A percentile compares a stretch with the other conserved stretches of the same genome.
Evolutionary conservation across 768 basidiomycete genomes (phyloP).

Genomic region (Sutorius australiensis): DNA sequence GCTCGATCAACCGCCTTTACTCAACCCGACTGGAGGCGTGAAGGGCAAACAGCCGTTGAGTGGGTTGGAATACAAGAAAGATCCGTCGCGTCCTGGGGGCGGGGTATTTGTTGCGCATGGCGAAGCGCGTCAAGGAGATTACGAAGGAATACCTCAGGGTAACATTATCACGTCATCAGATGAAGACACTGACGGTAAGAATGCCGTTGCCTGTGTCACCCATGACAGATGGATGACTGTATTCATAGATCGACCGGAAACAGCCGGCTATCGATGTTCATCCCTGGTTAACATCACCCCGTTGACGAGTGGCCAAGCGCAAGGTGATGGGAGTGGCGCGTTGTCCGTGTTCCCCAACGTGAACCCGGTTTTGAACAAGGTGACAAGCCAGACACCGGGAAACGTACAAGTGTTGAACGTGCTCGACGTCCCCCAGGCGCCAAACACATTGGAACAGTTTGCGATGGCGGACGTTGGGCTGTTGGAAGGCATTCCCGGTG

Average conservation of each 20-base stretch:
- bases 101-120: constrained; percentile 75
- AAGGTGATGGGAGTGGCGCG: constrained; percentile 25
- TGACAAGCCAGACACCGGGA: constrained; percentile 32
- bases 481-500: constrained; percentile 74
- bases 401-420: constrained; percentile 78
- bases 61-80: constrained; percentile 70
- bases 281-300: constrained; percentile 59
- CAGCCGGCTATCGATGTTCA: constrained; percentile 21
- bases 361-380: constrained; percentile 71
- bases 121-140: constrained; percentile 42
- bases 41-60: constrained; percentile 50
- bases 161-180: constrained; percentile 50
- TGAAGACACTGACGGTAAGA: constrained; percentile 51
- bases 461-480: constrained; percentile 65
- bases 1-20: constrained; percentile 53
- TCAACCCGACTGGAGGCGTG: constrained; percentile 79
- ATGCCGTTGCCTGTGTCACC: constrained; percentile 15
- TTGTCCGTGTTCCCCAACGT: constrained; percentile 47
- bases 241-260: constrained; percentile 15
- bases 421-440: constrained; percentile 57
- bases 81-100: constrained; percentile 77
- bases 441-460: constrained; percentile 56
- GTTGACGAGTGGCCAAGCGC: constrained; percentile 32
- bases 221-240: constrained; percentile 1
- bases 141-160: constrained; percentile 54